Conservation (phyloP, 768 basidiomycete species). For the Amanita polypyramis region DNA sequence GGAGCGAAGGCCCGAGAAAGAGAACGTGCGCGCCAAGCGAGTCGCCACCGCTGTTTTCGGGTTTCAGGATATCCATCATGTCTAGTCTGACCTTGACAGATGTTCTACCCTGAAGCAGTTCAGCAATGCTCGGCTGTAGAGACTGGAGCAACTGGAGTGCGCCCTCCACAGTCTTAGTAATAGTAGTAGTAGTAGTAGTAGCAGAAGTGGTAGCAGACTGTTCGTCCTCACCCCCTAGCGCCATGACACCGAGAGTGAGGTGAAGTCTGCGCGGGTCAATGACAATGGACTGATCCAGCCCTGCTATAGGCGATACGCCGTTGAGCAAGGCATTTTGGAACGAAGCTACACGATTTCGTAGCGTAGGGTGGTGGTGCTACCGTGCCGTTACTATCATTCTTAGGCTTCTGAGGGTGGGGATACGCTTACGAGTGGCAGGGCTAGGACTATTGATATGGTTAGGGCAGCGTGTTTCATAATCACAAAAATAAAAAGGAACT, state of each 20-base stretch:
- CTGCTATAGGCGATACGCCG: conserved; percentile 23
- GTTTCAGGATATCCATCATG: conserved; percentile 35
- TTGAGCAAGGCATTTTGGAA: conserved; percentile 37
- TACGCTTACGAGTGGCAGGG: conserved; percentile 20
- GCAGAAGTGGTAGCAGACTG: no score
- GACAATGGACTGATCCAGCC: conserved; percentile 52
- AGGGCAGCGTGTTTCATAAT: neutral
- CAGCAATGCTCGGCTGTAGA: conserved; percentile 30
- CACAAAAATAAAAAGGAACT: conserved; percentile 5
- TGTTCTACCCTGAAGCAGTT: conserved; percentile 21
- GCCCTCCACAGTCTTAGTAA: conserved; percentile 22
- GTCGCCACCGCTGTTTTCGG: conserved; percentile 13
- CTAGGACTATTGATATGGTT: conserved; percentile 16
- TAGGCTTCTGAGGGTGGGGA: neutral
- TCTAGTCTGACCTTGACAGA: conserved; percentile 29
- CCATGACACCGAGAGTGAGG: conserved; percentile 68
- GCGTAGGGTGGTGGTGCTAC: conserved; percentile 23
- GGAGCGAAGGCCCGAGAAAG: conserved; percentile 36
- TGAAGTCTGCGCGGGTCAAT: conserved; percentile 53
- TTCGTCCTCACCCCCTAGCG: conserved; percentile 25
- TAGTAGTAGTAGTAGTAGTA: no score
- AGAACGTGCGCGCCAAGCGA: conserved; percentile 40
- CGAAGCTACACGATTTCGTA: conserved; percentile 24
- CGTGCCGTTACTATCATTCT: no score
- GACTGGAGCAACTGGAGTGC: conserved; percentile 35